Evolutionary conservation across 345 rosid species (phyloP).

Genomic region (Eucalyptus albens): DNA sequence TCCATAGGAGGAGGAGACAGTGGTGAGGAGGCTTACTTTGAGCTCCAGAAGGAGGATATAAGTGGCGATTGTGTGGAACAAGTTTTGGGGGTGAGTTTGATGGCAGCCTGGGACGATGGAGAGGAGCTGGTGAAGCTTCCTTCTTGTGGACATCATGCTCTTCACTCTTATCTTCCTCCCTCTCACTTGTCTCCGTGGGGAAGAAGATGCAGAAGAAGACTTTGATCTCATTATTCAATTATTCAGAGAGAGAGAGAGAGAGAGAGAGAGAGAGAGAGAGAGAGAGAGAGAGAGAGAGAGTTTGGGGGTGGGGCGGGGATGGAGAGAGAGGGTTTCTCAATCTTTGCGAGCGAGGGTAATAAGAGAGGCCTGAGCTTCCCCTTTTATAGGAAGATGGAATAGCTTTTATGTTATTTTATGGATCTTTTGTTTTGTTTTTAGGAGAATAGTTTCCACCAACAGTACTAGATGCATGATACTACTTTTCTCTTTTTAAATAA

Average conservation of each 20-base stretch:
- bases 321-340: background rate
- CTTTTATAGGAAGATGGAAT: background rate
- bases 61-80: background rate
- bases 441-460: background rate
- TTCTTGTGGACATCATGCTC: background rate
- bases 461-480: background rate
- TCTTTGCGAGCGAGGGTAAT: background rate
- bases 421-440: background rate
- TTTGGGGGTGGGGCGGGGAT: no score
- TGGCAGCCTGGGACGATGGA: background rate
- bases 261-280: background rate
- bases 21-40: background rate
- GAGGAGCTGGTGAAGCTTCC: background rate
- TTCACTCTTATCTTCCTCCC: background rate
- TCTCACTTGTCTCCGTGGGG: background rate
- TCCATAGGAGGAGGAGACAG: background rate
- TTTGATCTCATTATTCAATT: background rate
- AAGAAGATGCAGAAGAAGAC: background rate
- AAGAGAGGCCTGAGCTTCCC: background rate
- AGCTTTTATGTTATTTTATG: background rate
- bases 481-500: background rate
- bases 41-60: background rate
- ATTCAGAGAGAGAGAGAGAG: background rate
- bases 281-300: background rate
- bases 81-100: background rate